Conservation (phyloP, 345 rosid genomes). For the Syzygium aqueum region DNA sequence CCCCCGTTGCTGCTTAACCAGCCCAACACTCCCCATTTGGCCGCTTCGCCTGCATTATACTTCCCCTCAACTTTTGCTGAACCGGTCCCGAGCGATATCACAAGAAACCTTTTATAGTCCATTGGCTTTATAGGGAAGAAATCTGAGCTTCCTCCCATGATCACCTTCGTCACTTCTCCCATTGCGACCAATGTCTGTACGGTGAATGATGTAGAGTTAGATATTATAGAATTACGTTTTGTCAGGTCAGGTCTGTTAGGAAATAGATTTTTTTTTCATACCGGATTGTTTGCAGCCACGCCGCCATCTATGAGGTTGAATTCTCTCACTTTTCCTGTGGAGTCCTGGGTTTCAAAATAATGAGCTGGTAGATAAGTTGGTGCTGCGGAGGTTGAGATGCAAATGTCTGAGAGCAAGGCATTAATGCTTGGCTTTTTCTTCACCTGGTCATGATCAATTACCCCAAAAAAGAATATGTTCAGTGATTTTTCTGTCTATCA, state of each 20-base stretch:
- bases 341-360: constrained; percentile 8
- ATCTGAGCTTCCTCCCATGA: constrained; percentile 6
- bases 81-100: constrained; percentile 36
- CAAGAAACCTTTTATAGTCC: constrained; percentile 22
- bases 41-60: constrained; percentile 20
- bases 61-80: constrained; percentile 14
- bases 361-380: constrained; percentile 24
- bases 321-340: constrained; percentile 2
- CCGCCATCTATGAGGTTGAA: constrained; percentile 33
- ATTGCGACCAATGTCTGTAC: constrained; percentile 39
- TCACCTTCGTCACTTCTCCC: constrained; percentile 41
- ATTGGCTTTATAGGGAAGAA: constrained; percentile 18
- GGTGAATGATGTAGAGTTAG: background rate
- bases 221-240: background rate
- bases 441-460: background rate
- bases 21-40: constrained; percentile 32
- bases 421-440: constrained; percentile 1
- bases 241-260: background rate
- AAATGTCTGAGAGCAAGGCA: constrained; percentile 14
- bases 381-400: constrained; percentile 18
- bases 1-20: constrained; percentile 21
- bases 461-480: background rate
- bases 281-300: constrained; percentile 30
- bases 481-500: background rate
- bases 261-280: background rate